phyloP scores from a whole-genome alignment of 179 eudicot genomes.

The Pouteria campechiana region DNA sequence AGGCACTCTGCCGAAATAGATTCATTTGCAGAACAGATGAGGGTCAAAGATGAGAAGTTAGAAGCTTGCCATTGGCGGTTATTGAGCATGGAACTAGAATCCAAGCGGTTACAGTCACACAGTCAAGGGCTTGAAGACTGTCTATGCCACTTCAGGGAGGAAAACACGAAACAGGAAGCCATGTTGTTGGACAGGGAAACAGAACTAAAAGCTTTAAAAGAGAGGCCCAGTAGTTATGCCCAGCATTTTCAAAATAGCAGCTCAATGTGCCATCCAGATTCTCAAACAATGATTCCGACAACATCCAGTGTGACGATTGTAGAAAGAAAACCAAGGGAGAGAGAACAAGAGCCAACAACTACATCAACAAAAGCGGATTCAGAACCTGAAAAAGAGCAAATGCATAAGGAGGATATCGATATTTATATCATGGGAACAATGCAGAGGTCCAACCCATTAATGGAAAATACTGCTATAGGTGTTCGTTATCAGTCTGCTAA shows the following conservation, averaged over 20 bases:
- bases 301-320: constrained; percentile 52
- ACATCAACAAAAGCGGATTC: constrained; percentile 7
- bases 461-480: too few relatives aligned
- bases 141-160: constrained; percentile 43
- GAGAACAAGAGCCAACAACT: constrained; percentile 33
- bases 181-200: constrained; percentile 46
- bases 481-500: too few relatives aligned
- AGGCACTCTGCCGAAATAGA: constrained; percentile 60
- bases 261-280: constrained; percentile 14
- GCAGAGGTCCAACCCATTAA: too few relatives aligned
- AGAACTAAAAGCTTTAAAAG: constrained; percentile 48
- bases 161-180: constrained; percentile 41
- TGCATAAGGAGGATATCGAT: too few relatives aligned
- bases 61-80: constrained; percentile 65
- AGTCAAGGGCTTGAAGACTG: constrained; percentile 54
- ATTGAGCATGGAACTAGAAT: constrained; percentile 56
- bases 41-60: constrained; percentile 66
- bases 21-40: constrained; percentile 66
- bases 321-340: constrained; percentile 35
- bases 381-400: too few relatives aligned
- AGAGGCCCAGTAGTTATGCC: constrained; percentile 26
- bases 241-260: constrained; percentile 17
- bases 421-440: too few relatives aligned
- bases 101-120: constrained; percentile 45
- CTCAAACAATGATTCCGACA: constrained; percentile 21